A percentile compares a stretch with the other conserved stretches of the same genome.
phyloP scores from a whole-genome alignment of 192 early-diverging fungal species.

The Obelidium mucronatum region DNA sequence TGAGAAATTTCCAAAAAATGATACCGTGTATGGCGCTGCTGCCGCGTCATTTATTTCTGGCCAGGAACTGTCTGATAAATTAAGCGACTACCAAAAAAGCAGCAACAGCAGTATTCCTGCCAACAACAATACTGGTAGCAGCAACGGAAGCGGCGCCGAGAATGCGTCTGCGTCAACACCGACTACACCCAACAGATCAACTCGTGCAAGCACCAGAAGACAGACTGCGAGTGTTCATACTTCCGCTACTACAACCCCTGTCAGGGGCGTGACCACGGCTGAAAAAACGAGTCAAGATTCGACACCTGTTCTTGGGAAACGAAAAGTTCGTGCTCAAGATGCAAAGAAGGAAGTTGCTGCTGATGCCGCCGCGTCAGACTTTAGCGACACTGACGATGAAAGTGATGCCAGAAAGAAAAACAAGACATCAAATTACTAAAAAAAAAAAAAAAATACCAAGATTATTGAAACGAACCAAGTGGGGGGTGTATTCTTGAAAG shows the following conservation, averaged over 20 bases:
- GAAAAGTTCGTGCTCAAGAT: too few relatives aligned
- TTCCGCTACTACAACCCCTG: background rate
- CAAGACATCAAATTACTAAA: too few relatives aligned
- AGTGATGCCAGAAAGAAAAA: too few relatives aligned
- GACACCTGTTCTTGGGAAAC: background rate
- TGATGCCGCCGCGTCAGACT: too few relatives aligned
- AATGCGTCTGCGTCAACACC: background rate
- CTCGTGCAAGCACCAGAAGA: background rate
- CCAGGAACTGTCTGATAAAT: background rate
- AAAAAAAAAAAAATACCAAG: too few relatives aligned
- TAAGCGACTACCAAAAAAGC: background rate
- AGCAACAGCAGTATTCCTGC: background rate
- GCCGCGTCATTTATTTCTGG: too few relatives aligned
- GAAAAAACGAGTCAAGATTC: background rate
- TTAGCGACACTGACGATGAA: too few relatives aligned
- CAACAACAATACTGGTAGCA: background rate
- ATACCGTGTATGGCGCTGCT: background rate
- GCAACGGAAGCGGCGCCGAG: background rate
- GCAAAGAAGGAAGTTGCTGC: too few relatives aligned
- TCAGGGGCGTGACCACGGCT: background rate
- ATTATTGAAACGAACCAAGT: too few relatives aligned
- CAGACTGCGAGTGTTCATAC: background rate
- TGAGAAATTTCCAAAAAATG: background rate
- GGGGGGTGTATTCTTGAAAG: too few relatives aligned
- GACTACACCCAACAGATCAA: background rate